These are phyloP conservation scores for Thelonectria blattea DNA, from an alignment of 2,329 filamentous ascomycete genomes.

Conservation along the genomic window DNA sequence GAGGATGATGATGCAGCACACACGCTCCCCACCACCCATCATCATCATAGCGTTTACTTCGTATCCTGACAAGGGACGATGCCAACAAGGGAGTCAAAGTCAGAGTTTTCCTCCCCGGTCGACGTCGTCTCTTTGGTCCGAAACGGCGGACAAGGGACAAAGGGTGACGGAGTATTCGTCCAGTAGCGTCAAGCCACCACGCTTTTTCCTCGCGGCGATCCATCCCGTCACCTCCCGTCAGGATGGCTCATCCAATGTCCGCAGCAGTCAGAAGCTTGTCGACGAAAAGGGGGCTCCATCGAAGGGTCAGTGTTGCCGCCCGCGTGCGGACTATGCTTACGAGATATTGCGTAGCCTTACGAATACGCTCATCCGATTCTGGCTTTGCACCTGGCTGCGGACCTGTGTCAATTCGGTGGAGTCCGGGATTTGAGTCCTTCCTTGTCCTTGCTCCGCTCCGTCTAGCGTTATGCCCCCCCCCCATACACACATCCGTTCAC, in stretches of 20 bases:
- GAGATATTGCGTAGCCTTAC: constrained; percentile 24
- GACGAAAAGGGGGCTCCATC: neutral
- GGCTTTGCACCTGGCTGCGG: constrained; percentile 16
- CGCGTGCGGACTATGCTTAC: constrained; percentile 34
- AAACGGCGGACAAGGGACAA: constrained; percentile 20
- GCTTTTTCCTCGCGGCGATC: constrained; percentile 4
- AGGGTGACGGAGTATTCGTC: constrained; percentile 7
- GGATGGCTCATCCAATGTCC: constrained; percentile 25
- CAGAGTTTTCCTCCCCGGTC: neutral
- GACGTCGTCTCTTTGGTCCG: constrained; percentile 18
- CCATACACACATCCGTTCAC: constrained; percentile 7
- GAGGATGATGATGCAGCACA: constrained; percentile 13
- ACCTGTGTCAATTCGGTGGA: constrained; percentile 28
- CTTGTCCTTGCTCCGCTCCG: constrained; percentile 22
- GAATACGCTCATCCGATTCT: neutral
- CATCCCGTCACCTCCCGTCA: constrained; percentile 14
- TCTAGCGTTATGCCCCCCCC: constrained; percentile 34
- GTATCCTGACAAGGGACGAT: constrained; percentile 1
- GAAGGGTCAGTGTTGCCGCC: constrained; percentile 28
- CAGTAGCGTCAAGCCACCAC: constrained; percentile 17
- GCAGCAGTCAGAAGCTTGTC: constrained; percentile 23
- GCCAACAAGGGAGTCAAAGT: constrained; percentile 1
- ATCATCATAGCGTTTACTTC: neutral
- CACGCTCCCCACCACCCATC: neutral
- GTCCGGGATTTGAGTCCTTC: constrained; percentile 24